Evolutionary conservation across 208 protist genomes (phyloP).

Genomic region (Strigomonas culicis): DNA sequence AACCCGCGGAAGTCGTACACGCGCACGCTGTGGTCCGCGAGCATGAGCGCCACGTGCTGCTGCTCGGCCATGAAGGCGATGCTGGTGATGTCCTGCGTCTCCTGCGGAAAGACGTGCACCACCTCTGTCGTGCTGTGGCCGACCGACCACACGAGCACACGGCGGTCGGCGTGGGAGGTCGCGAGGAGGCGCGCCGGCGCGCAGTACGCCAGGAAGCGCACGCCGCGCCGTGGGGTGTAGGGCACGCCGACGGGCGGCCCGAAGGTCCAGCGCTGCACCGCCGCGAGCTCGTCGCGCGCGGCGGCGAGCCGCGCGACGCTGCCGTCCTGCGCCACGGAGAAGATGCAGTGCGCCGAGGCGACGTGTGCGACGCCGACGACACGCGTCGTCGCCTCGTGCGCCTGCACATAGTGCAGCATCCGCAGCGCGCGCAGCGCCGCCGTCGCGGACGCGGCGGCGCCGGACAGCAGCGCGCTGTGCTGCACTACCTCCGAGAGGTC

Average conservation of each 20-base stretch:
- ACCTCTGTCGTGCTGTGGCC: conserved; percentile 55
- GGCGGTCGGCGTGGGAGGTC: conserved; percentile 75
- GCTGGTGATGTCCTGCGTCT: conserved; percentile 74
- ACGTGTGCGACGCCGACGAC: conserved; percentile 61
- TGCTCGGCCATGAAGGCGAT: conserved; percentile 44
- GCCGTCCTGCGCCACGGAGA: conserved; percentile 58
- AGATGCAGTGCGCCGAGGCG: conserved; percentile 37
- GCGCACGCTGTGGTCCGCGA: conserved; percentile 61
- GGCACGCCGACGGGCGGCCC: background rate
- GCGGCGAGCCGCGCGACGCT: conserved; percentile 49
- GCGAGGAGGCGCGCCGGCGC: conserved; percentile 44
- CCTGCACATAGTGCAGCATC: conserved; percentile 35
- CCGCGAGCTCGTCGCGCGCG: background rate
- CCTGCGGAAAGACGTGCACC: conserved; percentile 64
- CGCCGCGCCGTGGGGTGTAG: conserved; percentile 17
- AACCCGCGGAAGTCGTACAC: conserved; percentile 70
- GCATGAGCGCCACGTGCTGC: conserved; percentile 55
- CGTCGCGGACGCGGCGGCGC: conserved; percentile 24
- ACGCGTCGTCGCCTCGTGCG: conserved; percentile 23
- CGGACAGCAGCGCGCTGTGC: conserved; percentile 37
- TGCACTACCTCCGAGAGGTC: conserved; percentile 56
- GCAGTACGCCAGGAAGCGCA: conserved; percentile 49
- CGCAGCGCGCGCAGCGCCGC: conserved; percentile 29
- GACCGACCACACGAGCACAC: conserved; percentile 70
- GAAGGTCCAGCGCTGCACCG: conserved; percentile 11